A percentile compares a stretch with the other conserved stretches of the same genome.
These are phyloP conservation scores for Solanum chacoense DNA, from an alignment of 305 asterid species.

Conservation along the genomic window DNA sequence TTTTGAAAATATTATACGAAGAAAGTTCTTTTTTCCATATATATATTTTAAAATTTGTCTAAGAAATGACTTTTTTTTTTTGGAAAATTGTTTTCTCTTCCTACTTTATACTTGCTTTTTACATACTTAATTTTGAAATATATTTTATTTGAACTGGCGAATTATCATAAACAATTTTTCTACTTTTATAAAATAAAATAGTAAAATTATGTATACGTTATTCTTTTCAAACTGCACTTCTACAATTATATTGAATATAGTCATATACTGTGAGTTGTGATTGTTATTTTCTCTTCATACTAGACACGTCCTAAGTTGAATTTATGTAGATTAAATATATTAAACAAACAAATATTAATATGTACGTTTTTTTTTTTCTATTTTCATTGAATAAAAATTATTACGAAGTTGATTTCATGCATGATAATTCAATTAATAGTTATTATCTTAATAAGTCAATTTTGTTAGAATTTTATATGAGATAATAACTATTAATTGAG, in stretches of 20 bases:
- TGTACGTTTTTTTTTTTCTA: neutral
- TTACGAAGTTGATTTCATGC: neutral
- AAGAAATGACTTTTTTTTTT: neutral
- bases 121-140: neutral
- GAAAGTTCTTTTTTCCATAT: neutral
- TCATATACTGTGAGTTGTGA: neutral
- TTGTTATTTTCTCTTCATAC: neutral
- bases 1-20: neutral
- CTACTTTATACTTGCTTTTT: neutral
- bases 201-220: too few relatives aligned
- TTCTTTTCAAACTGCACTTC: neutral
- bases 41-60: neutral
- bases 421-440: neutral
- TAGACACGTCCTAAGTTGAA: neutral
- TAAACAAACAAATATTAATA: neutral
- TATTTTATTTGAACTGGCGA: neutral
- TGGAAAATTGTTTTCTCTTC: neutral
- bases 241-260: neutral
- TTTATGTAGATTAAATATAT: neutral
- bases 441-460: too few relatives aligned
- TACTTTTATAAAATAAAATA: too few relatives aligned
- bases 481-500: neutral
- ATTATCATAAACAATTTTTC: neutral
- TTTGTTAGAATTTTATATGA: too few relatives aligned
- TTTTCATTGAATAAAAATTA: neutral